Evolutionary conservation across 768 basidiomycete genomes (phyloP).

Genomic region (Tylopilus subfusipes): DNA sequence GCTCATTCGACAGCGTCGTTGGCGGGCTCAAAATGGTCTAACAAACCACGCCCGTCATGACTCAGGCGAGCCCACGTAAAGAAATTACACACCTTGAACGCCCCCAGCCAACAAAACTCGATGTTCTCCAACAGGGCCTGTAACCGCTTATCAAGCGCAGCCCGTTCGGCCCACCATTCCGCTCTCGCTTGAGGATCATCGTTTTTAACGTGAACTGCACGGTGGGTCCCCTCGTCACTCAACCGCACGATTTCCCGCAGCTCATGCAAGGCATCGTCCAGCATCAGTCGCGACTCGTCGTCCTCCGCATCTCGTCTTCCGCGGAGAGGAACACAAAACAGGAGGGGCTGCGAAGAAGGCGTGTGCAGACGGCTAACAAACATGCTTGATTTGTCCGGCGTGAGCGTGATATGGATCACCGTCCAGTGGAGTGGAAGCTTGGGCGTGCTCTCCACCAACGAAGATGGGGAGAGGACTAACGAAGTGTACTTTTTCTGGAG

Average conservation of each 20-base stretch:
- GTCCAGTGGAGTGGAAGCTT: conserved; percentile 77
- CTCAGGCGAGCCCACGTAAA: background rate
- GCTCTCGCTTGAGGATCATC: conserved; percentile 61
- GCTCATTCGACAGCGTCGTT: conserved; percentile 38
- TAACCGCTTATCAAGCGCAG: conserved; percentile 72
- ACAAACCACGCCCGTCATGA: background rate
- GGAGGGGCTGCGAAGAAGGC: conserved; percentile 50
- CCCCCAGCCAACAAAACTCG: conserved; percentile 96
- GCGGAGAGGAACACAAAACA: conserved; percentile 88
- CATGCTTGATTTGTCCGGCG: conserved; percentile 78
- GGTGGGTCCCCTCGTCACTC: conserved; percentile 73
- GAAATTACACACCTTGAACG: conserved; percentile 74
- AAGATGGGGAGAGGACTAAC: conserved; percentile 23
- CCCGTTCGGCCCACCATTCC: conserved; percentile 85
- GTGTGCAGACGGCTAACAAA: conserved; percentile 78
- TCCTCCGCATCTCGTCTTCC: conserved; percentile 74
- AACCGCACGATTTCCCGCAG: conserved; percentile 73
- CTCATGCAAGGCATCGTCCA: conserved; percentile 69
- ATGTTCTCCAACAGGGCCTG: conserved; percentile 74
- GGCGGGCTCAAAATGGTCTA: conserved; percentile 60
- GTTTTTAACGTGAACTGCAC: conserved; percentile 66
- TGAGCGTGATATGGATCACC: conserved; percentile 77
- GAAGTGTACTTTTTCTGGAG: conserved; percentile 52
- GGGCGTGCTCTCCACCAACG: conserved; percentile 41
- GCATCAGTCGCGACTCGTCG: conserved; percentile 69